phyloP scores from a whole-genome alignment of 2,329 filamentous ascomycete genomes.

The Exophiala phaeomuriformis region DNA sequence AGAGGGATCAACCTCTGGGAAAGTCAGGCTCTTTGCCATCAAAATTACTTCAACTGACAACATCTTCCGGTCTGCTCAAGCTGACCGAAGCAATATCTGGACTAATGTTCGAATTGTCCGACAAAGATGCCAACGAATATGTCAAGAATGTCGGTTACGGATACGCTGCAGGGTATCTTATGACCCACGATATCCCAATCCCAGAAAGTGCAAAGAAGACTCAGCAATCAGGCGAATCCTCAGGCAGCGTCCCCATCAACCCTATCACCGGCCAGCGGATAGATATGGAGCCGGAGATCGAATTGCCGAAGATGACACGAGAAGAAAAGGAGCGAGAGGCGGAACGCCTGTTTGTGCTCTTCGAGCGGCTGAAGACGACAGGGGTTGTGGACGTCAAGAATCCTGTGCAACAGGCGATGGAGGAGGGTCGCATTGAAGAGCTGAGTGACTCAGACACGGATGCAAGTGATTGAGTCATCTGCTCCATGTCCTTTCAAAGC shows the following conservation, averaged over 20 bases:
- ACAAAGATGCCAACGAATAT: constrained; percentile 69
- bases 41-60: constrained; percentile 68
- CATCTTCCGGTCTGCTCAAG: constrained; percentile 62
- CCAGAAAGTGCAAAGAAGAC: constrained; percentile 59
- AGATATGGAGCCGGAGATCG: constrained; percentile 43
- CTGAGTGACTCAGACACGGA: constrained; percentile 21
- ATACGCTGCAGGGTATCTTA: constrained; percentile 82
- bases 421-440: constrained; percentile 59
- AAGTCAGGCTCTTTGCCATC: constrained; percentile 66
- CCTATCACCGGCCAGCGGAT: constrained; percentile 80
- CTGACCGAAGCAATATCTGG: constrained; percentile 68
- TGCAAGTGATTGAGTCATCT: neutral
- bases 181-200: constrained; percentile 72
- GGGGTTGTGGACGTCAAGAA: constrained; percentile 73
- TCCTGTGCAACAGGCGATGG: constrained; percentile 62
- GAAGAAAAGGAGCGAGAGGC: constrained; percentile 91
- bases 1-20: constrained; percentile 71
- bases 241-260: constrained; percentile 51
- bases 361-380: constrained; percentile 73
- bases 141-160: constrained; percentile 92
- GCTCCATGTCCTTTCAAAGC: too few species aligned
- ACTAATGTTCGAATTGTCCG: constrained; percentile 80
- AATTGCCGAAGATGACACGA: constrained; percentile 69
- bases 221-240: constrained; percentile 6
- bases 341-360: constrained; percentile 80